These are phyloP conservation scores for Nicotiana rustica DNA, from an alignment of 305 asterid genomes.

Conservation along the genomic window DNA sequence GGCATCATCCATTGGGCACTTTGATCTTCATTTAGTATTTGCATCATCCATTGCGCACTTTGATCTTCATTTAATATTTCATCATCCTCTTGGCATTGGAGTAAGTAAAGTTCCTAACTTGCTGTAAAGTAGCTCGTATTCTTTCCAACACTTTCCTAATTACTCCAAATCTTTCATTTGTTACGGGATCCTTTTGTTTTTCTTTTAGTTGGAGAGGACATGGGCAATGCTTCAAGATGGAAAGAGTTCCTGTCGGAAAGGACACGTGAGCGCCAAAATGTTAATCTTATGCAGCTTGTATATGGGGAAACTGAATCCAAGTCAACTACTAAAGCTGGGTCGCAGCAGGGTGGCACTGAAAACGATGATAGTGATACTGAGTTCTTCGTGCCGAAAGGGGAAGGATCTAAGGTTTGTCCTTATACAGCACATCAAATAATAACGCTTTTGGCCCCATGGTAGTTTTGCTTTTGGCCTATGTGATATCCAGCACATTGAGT, in stretches of 20 bases:
- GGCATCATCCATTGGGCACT: too few species aligned
- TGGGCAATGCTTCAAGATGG: slow-evolving; percentile 89
- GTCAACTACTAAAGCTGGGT: slow-evolving; percentile 46
- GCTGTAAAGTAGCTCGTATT: not conserved
- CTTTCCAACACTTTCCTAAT: slow-evolving; percentile 5
- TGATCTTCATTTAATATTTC: not conserved
- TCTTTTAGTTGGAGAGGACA: slow-evolving; percentile 57
- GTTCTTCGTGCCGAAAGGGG: slow-evolving; percentile 90
- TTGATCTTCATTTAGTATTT: too few species aligned
- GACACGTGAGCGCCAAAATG: slow-evolving; percentile 63
- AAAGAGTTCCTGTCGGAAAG: slow-evolving; percentile 78
- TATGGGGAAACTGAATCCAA: slow-evolving; percentile 69
- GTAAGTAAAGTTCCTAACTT: slow-evolving; percentile 20
- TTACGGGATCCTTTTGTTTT: slow-evolving; percentile 12
- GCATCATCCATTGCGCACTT: too few species aligned
- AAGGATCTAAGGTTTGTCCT: slow-evolving; percentile 72
- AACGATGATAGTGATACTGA: slow-evolving; percentile 82
- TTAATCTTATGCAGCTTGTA: slow-evolving; percentile 90
- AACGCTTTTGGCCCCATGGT: not conserved
- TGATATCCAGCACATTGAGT: slow-evolving; percentile 21
- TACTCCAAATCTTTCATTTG: slow-evolving; percentile 13
- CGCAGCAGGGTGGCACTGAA: slow-evolving; percentile 43
- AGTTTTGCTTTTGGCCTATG: slow-evolving; percentile 14
- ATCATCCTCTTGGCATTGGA: not conserved
- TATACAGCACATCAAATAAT: slow-evolving; percentile 7